phyloP scores from a whole-genome alignment of 345 rosid species.

The thale cress (Arabidopsis thaliana) region TAIR10.1 NC_003070.9:18801001-18801500 shows the following conservation, averaged over 20 bases:
- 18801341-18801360: background rate
- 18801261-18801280: constrained; percentile 3
- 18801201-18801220: constrained; percentile 58
- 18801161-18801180: constrained; percentile 59
- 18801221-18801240: constrained; percentile 64
- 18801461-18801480: constrained; percentile 82
- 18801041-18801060: constrained; percentile 34
- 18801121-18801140: constrained; percentile 4
- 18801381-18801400: constrained; percentile 31
- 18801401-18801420: constrained; percentile 71
- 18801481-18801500: constrained; percentile 53
- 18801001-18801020: constrained; percentile 72
- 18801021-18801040: constrained; percentile 87
- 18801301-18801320: background rate
- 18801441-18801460: constrained; percentile 61
- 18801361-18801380: constrained; percentile 12
- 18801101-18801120: background rate
- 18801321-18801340: background rate
- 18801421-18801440: constrained; percentile 59
- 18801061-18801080: constrained; percentile 10
- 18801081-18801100: background rate
- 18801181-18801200: constrained; percentile 54
- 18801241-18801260: constrained; percentile 40
- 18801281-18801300: constrained; percentile 9
- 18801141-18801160: constrained; percentile 14